phyloP scores from a whole-genome alignment of 179 eudicot genomes.

The Gypsophila paniculata region DNA sequence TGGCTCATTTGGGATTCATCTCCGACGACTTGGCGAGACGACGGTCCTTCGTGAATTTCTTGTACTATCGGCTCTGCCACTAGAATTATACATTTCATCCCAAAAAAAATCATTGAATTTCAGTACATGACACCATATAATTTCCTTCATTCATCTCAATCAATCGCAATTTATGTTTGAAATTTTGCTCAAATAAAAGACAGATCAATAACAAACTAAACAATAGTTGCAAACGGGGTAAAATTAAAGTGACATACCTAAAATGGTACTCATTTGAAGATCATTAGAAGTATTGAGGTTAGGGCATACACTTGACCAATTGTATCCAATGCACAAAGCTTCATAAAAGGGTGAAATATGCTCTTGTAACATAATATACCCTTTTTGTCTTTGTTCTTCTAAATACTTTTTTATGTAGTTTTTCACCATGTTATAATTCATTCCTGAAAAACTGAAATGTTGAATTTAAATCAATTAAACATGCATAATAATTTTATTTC shows the following conservation, averaged over 20 bases:
- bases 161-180: no score
- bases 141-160: no score
- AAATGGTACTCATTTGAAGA: conserved; percentile 3
- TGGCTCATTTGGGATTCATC: not conserved
- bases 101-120: not conserved
- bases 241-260: conserved; percentile 4
- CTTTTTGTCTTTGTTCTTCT: conserved; percentile 35
- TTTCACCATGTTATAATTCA: conserved; percentile 33
- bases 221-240: no score
- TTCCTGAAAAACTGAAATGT: conserved; percentile 40
- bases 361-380: conserved; percentile 43
- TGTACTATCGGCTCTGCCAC: not conserved
- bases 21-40: conserved; percentile 11
- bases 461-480: no score
- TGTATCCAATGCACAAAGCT: conserved; percentile 42
- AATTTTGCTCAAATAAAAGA: no score
- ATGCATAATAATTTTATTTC: not conserved
- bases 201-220: no score
- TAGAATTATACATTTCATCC: not conserved
- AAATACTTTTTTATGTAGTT: conserved; percentile 38
- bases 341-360: conserved; percentile 49
- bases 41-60: not conserved
- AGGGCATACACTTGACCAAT: conserved; percentile 19
- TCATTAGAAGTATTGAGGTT: not conserved
- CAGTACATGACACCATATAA: no score